phyloP scores from a whole-genome alignment of 1,139 yeast species.

The Suhomyces ambrosiae region DNA sequence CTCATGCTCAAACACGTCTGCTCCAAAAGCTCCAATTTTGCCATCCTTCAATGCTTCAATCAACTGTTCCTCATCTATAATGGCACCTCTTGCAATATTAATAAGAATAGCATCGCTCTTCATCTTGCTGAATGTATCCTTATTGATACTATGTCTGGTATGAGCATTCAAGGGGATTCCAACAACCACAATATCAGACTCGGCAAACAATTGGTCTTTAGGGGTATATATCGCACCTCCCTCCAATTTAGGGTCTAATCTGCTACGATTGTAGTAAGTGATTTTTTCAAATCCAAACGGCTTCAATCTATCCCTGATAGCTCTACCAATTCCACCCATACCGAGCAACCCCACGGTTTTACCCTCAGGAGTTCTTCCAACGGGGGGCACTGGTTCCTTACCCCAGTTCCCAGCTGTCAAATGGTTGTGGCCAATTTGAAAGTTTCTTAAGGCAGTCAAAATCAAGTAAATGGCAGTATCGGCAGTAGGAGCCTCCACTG shows the following conservation, averaged over 20 bases:
- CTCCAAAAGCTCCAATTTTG: conserved; percentile 70
- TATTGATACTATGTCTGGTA: conserved; percentile 62
- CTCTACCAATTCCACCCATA: conserved; percentile 77
- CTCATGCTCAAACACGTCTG: conserved; percentile 85
- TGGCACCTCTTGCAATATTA: conserved; percentile 76
- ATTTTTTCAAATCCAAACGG: conserved; percentile 67
- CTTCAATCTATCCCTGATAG: conserved; percentile 59
- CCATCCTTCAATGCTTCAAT: conserved; percentile 65
- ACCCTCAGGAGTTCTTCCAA: conserved; percentile 53
- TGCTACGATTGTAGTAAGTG: conserved; percentile 61
- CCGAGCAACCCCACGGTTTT: conserved; percentile 69
- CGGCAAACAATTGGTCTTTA: conserved; percentile 55
- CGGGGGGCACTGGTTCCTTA: conserved; percentile 22
- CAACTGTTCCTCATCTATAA: conserved; percentile 67
- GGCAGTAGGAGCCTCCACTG: conserved; percentile 82
- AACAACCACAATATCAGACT: conserved; percentile 61
- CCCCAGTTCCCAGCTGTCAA: conserved; percentile 65
- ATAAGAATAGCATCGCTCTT: conserved; percentile 65
- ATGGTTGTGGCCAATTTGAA: conserved; percentile 48
- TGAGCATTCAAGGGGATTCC: conserved; percentile 62
- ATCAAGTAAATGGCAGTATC: conserved; percentile 71
- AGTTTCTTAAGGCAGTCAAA: conserved; percentile 70
- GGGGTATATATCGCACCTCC: conserved; percentile 57
- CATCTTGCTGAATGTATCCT: conserved; percentile 54
- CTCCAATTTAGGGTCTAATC: conserved; percentile 56